Evolutionary conservation across 805 yeast species (phyloP), one percentile per base, ranked within the genome.

Genomic region (Tetrapisispora iriomotensis): DNA sequence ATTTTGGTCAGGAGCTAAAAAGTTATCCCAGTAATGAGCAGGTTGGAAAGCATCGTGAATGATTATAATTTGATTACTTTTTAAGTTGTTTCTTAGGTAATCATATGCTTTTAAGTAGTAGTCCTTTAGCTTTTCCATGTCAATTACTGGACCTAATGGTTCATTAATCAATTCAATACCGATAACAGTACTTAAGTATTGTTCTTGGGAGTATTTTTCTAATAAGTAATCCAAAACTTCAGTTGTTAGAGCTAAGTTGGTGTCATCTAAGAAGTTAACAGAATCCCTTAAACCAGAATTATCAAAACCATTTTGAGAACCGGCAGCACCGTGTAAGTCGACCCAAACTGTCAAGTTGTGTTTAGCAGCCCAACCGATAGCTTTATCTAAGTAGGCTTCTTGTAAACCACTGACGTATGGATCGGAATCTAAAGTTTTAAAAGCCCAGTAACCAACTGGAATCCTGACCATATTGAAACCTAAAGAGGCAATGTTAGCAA

Each of bases 391-490:
- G 60, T 82, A 84, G 8, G 63, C 57, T 42, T 65, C 74, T 61
- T 83, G 95, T 25, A 31, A 39, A 25, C 96, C 96, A 54, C 72
- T 76, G 25, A 86, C 92, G 53, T 85, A 88, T 3, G 96, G 95
- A 58, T 88, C 96, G 20, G 20, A 8, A 39, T 66, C 67, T 33
- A 74, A 65, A 7, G 61, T 53, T 35, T 69, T 55, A 59, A 83
- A 85, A 8, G 95, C 95, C 97, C 97, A 90, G 65, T 88, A 88
- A 9, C 96, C 96, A 40, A 88, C 75, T 33, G 97, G 96, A 43
- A 88, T 80, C 53, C 96, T 76, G 17, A 86, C 95, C 47, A 80
- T 68, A 62, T 88, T 90, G 46, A 88, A 68, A 1, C 95, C 95
- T 40, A 67, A 67, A 10, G 50, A 53, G 5, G 70, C 68, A 38